Evolutionary conservation across 2,329 filamentous ascomycete species (phyloP).

Genomic region (Botrytis fabae): DNA sequence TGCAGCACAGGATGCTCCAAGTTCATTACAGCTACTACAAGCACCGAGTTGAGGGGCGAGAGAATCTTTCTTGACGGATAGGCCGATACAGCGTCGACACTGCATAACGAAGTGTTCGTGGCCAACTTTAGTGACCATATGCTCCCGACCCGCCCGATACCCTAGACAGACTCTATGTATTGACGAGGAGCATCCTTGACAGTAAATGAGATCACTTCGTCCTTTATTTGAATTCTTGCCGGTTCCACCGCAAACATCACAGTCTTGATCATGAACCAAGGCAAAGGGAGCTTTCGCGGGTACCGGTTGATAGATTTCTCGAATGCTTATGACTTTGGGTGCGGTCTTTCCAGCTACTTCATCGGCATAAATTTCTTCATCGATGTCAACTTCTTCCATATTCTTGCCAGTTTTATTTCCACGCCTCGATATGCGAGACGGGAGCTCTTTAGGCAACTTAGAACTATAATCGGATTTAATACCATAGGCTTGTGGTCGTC

Average conservation of each 20-base stretch:
- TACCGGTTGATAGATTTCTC: slow-evolving; percentile 70
- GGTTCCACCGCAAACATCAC: slow-evolving; percentile 67
- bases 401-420: slow-evolving; percentile 39
- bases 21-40: slow-evolving; percentile 68
- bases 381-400: slow-evolving; percentile 52
- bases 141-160: slow-evolving; percentile 70
- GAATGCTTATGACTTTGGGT: slow-evolving; percentile 62
- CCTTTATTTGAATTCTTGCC: slow-evolving; percentile 61
- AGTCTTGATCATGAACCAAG: slow-evolving; percentile 66
- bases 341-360: slow-evolving; percentile 49
- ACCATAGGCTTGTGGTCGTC: slow-evolving; percentile 18
- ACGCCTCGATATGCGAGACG: slow-evolving; percentile 42
- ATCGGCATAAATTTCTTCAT: slow-evolving; percentile 50
- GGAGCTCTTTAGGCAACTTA: slow-evolving; percentile 29
- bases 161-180: slow-evolving; percentile 87
- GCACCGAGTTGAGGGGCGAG: slow-evolving; percentile 67
- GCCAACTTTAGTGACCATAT: slow-evolving; percentile 82
- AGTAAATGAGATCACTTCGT: slow-evolving; percentile 65
- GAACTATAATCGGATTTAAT: slow-evolving; percentile 22
- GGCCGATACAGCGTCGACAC: slow-evolving; percentile 79
- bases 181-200: slow-evolving; percentile 83
- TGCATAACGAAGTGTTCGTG: slow-evolving; percentile 81
- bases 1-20: slow-evolving; percentile 69
- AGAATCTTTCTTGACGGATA: slow-evolving; percentile 65
- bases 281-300: slow-evolving; percentile 66